Evolutionary conservation across 2,329 filamentous ascomycete genomes (phyloP).

Genomic region (Diaporthe helianthi): DNA sequence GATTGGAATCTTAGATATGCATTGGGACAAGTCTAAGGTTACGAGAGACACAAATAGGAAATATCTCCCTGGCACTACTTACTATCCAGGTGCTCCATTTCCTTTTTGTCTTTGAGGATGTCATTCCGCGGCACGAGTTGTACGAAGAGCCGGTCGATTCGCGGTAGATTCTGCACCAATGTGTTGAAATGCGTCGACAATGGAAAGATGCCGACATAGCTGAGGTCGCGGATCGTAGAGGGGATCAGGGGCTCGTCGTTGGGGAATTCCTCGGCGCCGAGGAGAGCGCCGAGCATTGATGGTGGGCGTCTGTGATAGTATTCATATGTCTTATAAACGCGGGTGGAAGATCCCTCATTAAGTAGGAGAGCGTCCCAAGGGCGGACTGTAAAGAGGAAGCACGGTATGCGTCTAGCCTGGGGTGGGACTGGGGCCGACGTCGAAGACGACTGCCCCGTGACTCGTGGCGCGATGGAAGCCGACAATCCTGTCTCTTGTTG

Average conservation of each 20-base stretch:
- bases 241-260: conserved; percentile 49
- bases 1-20: background rate
- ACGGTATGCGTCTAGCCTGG: conserved; percentile 37
- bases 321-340: conserved; percentile 74
- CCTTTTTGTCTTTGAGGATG: conserved; percentile 45
- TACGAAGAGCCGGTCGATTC: conserved; percentile 60
- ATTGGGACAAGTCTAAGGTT: background rate
- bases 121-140: conserved; percentile 53
- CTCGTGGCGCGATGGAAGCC: background rate
- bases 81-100: conserved; percentile 49
- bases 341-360: conserved; percentile 79
- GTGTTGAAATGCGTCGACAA: conserved; percentile 65
- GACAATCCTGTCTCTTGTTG: background rate
- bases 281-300: conserved; percentile 62
- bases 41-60: background rate
- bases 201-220: conserved; percentile 73
- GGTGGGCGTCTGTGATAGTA: conserved; percentile 72
- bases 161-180: conserved; percentile 56
- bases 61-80: conserved; percentile 28
- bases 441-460: background rate
- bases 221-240: conserved; percentile 54
- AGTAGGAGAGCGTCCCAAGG: conserved; percentile 71
- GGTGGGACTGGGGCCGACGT: background rate
- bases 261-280: conserved; percentile 50
- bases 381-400: conserved; percentile 61